These are phyloP conservation scores for Zizania palustris DNA, from an alignment of 202 grass and related monocot genomes.

Conservation along the genomic window DNA sequence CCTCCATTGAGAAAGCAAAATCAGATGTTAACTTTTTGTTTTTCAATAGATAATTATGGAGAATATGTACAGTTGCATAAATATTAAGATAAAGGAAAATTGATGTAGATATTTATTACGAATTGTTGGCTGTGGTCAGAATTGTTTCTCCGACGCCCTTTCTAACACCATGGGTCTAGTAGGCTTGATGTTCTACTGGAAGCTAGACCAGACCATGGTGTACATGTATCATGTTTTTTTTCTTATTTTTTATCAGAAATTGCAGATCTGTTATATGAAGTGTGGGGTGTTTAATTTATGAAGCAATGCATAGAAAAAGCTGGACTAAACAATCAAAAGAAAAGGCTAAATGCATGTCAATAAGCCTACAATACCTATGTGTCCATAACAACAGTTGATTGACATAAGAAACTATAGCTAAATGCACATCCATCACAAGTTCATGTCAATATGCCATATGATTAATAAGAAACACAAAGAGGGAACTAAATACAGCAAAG, in stretches of 20 bases:
- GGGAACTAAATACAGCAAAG: too few relatives aligned
- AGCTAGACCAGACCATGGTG: conserved; percentile 87
- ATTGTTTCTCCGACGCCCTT: conserved; percentile 85
- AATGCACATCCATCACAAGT: too few relatives aligned
- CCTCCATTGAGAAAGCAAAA: too few relatives aligned
- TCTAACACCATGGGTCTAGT: conserved; percentile 69
- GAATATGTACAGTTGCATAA: neutral
- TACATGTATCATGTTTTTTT: conserved; percentile 59
- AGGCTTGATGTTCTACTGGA: conserved; percentile 83
- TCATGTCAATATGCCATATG: too few relatives aligned
- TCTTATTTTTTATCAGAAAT: conserved; percentile 10
- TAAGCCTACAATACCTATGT: too few relatives aligned
- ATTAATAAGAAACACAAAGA: too few relatives aligned
- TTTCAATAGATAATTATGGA: conserved; percentile 24
- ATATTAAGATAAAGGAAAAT: conserved; percentile 35
- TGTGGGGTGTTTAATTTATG: too few relatives aligned
- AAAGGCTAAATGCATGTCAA: too few relatives aligned
- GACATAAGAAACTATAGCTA: too few relatives aligned
- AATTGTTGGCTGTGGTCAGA: conserved; percentile 94
- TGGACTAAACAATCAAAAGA: too few relatives aligned
- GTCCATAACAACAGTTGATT: too few relatives aligned
- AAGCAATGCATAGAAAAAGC: too few relatives aligned
- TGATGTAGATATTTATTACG: conserved; percentile 92
- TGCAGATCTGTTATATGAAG: conserved; percentile 13
- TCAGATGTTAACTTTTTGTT: conserved; percentile 63